A percentile compares a stretch with the other conserved stretches of the same genome.
Evolutionary conservation across 495 filamentous ascomycete species (phyloP).

Genomic region (Parathielavia hyrcaniae): DNA sequence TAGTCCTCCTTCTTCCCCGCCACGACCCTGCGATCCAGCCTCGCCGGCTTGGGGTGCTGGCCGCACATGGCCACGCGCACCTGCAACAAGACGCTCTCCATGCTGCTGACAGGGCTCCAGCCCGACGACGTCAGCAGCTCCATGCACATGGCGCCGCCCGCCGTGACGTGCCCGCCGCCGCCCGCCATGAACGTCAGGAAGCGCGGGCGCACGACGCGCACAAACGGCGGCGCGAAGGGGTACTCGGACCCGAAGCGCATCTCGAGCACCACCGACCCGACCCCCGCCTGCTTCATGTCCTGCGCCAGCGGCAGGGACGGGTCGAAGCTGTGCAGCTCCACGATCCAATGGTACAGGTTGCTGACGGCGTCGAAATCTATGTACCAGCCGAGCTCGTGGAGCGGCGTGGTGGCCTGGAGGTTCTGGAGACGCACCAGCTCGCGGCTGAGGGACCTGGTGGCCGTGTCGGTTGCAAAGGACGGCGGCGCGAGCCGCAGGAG

Average conservation of each 20-base stretch:
- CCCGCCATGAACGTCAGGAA: constrained; percentile 65
- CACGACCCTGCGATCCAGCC: constrained; percentile 38
- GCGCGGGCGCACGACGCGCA: constrained; percentile 75
- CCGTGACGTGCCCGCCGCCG: constrained; percentile 83
- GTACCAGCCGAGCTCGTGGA: constrained; percentile 79
- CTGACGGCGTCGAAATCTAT: constrained; percentile 50
- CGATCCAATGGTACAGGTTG: constrained; percentile 90
- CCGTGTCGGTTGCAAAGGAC: constrained; percentile 58
- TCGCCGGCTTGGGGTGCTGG: constrained; percentile 64
- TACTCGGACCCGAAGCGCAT: constrained; percentile 69
- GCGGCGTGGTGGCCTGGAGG: constrained; percentile 54
- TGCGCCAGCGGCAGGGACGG: constrained; percentile 57
- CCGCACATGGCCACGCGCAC: constrained; percentile 70
- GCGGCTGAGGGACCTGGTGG: constrained; percentile 56
- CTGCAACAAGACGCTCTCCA: constrained; percentile 79
- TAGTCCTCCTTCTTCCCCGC: constrained; percentile 46
- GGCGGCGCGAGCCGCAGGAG: constrained; percentile 58
- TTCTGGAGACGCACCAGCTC: constrained; percentile 56
- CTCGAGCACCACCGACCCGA: constrained; percentile 71
- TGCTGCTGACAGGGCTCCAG: constrained; percentile 64
- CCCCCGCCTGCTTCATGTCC: constrained; percentile 59
- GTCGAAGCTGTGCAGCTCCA: constrained; percentile 83
- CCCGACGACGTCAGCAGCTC: constrained; percentile 80
- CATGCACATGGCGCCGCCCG: constrained; percentile 88
- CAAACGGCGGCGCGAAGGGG: constrained; percentile 76